Conservation (phyloP, 2,329 filamentous ascomycete species). For the Tolypocladium album region DNA sequence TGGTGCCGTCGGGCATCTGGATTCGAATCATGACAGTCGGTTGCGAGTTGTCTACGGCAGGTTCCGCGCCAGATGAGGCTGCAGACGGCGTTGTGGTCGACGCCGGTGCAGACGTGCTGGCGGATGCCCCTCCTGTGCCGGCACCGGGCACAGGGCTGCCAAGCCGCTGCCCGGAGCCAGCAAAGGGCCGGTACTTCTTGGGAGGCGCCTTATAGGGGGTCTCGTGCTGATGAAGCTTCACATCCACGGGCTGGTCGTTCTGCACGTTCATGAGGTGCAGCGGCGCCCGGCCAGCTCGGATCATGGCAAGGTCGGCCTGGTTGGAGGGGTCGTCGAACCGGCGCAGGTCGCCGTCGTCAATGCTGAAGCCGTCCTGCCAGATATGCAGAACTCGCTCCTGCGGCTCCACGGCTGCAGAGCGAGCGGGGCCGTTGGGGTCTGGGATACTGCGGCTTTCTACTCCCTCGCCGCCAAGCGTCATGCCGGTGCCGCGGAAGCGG, state of each 20-base stretch:
- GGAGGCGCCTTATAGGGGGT: conserved; percentile 59
- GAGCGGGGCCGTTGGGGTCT: conserved; percentile 36
- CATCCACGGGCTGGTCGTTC: conserved; percentile 65
- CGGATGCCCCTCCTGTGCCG: conserved; percentile 6
- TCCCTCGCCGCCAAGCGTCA: conserved; percentile 71
- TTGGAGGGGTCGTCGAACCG: conserved; percentile 73
- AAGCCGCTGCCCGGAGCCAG: conserved; percentile 60
- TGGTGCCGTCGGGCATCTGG: conserved; percentile 66
- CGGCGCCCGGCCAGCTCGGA: conserved; percentile 65
- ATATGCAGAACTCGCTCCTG: conserved; percentile 64
- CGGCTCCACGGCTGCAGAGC: conserved; percentile 26
- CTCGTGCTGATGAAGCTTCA: conserved; percentile 69
- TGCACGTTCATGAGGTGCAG: conserved; percentile 69
- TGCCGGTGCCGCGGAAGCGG: conserved; percentile 59
- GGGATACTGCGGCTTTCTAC: conserved; percentile 58
- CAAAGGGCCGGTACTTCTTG: conserved; percentile 66
- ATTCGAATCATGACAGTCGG: conserved; percentile 65
- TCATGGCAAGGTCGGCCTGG: conserved; percentile 60
- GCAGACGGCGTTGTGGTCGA: conserved; percentile 22
- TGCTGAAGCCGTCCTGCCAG: conserved; percentile 77
- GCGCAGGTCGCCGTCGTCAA: conserved; percentile 69
- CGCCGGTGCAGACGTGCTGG: conserved; percentile 13
- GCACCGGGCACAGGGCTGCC: conserved; percentile 66
- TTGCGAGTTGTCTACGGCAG: conserved; percentile 49
- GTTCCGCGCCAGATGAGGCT: conserved; percentile 20